Percentiles rank a stretch among this genome's conserved stretches.
These are phyloP conservation scores for Cucumis hystrix DNA, from an alignment of 306 rosid genomes.

Conservation along the genomic window DNA sequence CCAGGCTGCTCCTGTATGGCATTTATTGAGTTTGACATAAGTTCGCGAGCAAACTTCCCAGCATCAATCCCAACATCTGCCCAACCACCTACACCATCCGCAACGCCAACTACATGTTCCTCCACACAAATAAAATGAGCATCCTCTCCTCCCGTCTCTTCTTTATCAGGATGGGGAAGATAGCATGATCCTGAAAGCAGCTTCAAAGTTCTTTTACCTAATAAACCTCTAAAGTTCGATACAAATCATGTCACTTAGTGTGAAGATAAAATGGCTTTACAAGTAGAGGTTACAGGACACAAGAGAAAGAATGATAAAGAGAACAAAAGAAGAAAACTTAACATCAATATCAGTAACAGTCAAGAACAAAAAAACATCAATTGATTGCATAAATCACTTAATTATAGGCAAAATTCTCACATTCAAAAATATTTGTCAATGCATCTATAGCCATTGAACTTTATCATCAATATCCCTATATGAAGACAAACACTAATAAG, in stretches of 20 bases:
- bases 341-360: neutral
- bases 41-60: conserved; percentile 64
- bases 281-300: neutral
- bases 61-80: conserved; percentile 86
- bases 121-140: conserved; percentile 77
- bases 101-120: conserved; percentile 71
- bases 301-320: neutral
- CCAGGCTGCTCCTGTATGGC: conserved; percentile 64
- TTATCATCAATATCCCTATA: too few species aligned
- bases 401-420: neutral
- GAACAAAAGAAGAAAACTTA: neutral
- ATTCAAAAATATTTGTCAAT: too few species aligned
- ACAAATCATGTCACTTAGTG: neutral
- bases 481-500: too few species aligned
- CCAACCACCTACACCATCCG: conserved; percentile 98
- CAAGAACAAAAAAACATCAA: neutral
- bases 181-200: conserved; percentile 70
- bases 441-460: too few species aligned
- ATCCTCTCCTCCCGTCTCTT: conserved; percentile 83
- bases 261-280: neutral
- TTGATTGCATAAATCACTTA: neutral
- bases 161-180: conserved; percentile 91
- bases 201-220: conserved; percentile 41
- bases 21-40: conserved; percentile 46
- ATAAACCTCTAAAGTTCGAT: conserved; percentile 24